Percentiles rank a stretch among this genome's conserved stretches.
Conservation (phyloP, 2,329 filamentous ascomycete genomes). For the Thielaviopsis populi region DNA sequence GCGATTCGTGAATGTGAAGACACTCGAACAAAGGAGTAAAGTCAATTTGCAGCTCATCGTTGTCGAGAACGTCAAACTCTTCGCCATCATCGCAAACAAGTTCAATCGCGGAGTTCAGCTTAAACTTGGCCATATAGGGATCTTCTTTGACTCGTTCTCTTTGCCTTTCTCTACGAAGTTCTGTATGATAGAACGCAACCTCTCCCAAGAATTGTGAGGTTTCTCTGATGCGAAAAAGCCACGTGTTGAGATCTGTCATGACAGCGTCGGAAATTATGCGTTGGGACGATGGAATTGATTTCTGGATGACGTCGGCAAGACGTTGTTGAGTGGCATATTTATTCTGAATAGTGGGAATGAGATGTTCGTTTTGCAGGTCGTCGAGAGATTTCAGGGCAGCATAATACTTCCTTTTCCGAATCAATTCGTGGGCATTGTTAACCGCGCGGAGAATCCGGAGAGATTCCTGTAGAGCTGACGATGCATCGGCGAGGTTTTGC, state of each 20-base stretch:
- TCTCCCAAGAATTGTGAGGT: constrained; percentile 93
- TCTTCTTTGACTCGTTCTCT: constrained; percentile 67
- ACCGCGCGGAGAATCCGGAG: constrained; percentile 82
- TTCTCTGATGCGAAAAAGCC: constrained; percentile 88
- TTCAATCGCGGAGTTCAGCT: constrained; percentile 89
- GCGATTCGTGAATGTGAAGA: constrained; percentile 86
- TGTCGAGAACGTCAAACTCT: constrained; percentile 89
- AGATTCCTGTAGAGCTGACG: constrained; percentile 75
- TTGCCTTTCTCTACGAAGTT: constrained; percentile 68
- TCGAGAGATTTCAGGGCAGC: constrained; percentile 85
- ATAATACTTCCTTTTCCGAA: constrained; percentile 90
- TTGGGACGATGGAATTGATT: constrained; percentile 83
- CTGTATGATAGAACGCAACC: constrained; percentile 91
- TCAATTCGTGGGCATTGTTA: constrained; percentile 84
- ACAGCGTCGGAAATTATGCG: constrained; percentile 90
- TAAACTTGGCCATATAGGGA: constrained; percentile 65
- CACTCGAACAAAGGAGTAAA: constrained; percentile 92
- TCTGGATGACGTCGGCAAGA: constrained; percentile 88
- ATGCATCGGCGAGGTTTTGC: constrained; percentile 90
- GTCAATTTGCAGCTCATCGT: constrained; percentile 87
- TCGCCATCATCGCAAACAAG: constrained; percentile 88
- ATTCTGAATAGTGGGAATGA: constrained; percentile 54
- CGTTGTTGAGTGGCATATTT: constrained; percentile 91
- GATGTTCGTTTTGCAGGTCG: constrained; percentile 88
- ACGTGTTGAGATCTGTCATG: constrained; percentile 92